Evolutionary conservation across 139 green algal species (phyloP).

Genomic region (Mesotaenium endlicherianum): DNA sequence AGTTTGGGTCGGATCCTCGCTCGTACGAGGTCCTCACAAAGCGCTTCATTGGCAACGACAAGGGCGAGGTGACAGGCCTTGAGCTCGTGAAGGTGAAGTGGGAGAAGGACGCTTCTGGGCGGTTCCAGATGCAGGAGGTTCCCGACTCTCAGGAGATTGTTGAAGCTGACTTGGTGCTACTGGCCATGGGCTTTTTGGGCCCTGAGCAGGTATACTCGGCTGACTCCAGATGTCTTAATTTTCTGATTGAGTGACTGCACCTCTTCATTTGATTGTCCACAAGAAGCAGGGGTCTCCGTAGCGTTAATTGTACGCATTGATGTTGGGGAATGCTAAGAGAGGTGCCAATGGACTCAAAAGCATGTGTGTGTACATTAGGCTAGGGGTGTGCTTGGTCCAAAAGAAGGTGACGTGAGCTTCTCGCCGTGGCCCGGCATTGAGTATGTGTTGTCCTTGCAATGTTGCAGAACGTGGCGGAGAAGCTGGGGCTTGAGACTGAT

Average conservation of each 20-base stretch:
- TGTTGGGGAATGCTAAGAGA: no score
- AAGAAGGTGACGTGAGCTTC: no score
- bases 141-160: conserved; percentile 71
- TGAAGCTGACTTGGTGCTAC: conserved; percentile 85
- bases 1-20: conserved; percentile 77
- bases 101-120: conserved; percentile 36
- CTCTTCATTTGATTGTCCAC: no score
- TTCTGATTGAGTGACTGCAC: no score
- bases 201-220: conserved; percentile 82
- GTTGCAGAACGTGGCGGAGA: conserved; percentile 48
- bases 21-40: conserved; percentile 92
- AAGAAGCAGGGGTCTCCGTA: no score
- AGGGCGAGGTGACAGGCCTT: conserved; percentile 76
- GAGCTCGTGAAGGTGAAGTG: conserved; percentile 57
- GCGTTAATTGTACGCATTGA: no score
- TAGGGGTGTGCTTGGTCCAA: no score
- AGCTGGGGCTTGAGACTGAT: conserved; percentile 76
- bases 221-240: no score
- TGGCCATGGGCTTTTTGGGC: conserved; percentile 95
- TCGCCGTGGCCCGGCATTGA: no score
- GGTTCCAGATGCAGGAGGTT: conserved; percentile 72
- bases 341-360: no score
- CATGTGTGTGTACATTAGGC: no score
- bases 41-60: conserved; percentile 78
- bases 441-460: no score